Conservation (phyloP, 805 yeast genomes). For the Diddensiella santjacobensis region DNA sequence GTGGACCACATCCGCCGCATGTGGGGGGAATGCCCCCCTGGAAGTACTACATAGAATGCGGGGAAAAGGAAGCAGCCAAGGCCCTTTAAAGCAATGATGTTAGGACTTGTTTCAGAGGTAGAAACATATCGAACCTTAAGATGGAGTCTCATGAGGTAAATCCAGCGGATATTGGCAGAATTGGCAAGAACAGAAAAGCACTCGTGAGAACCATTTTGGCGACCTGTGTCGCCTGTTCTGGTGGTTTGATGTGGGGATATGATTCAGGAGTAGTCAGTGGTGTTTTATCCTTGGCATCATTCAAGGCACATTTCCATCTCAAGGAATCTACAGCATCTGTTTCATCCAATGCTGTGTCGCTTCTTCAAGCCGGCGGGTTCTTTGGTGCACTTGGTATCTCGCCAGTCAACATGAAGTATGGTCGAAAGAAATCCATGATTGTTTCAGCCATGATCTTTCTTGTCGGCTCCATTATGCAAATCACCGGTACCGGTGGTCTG, state of each 20-base stretch:
- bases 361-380: slow-evolving; percentile 21
- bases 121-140: too few species aligned
- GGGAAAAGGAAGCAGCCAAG: too few species aligned
- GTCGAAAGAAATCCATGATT: slow-evolving; percentile 37
- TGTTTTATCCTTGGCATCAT: slow-evolving; percentile 11
- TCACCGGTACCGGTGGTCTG: slow-evolving; percentile 40
- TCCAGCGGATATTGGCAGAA: not conserved
- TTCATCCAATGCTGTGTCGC: slow-evolving; percentile 15
- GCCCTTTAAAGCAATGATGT: too few species aligned
- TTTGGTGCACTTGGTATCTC: slow-evolving; percentile 19
- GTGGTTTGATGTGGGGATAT: slow-evolving; percentile 19
- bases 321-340: slow-evolving; percentile 5
- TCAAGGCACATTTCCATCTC: slow-evolving; percentile 11
- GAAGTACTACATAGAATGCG: too few species aligned
- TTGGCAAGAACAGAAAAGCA: slow-evolving; percentile 8
- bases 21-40: too few species aligned
- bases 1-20: too few species aligned
- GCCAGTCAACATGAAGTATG: slow-evolving; percentile 13
- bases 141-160: too few species aligned
- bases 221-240: slow-evolving; percentile 17
- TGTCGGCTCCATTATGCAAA: slow-evolving; percentile 31
- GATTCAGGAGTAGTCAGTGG: slow-evolving; percentile 18
- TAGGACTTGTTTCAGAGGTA: too few species aligned
- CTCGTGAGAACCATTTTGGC: slow-evolving; percentile 11
- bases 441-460: slow-evolving; percentile 38